Evolutionary conservation across 495 filamentous ascomycete genomes (phyloP).

Genomic region (Penicillium bialowiezense): DNA sequence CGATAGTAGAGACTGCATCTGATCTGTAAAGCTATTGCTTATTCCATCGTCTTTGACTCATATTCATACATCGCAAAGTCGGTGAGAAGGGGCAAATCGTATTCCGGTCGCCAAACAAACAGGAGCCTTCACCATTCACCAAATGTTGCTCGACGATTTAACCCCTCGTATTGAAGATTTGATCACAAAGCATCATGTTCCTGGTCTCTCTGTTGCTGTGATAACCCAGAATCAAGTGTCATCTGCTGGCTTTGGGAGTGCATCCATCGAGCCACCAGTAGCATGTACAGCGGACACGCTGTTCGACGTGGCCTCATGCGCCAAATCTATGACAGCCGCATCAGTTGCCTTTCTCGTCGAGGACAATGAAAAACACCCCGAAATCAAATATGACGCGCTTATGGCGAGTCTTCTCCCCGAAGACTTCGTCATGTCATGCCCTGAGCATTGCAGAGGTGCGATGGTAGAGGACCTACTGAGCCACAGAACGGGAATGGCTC

Average conservation of each 20-base stretch:
- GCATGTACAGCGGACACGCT: constrained; percentile 18
- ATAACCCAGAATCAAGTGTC: neutral
- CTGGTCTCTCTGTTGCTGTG: neutral
- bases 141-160: too few relatives aligned
- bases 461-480: constrained; percentile 29
- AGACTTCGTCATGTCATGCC: constrained; percentile 26
- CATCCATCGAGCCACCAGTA: neutral
- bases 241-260: neutral
- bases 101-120: too few relatives aligned
- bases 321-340: constrained; percentile 31
- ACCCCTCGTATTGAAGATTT: neutral
- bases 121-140: too few relatives aligned
- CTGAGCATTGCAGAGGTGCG: constrained; percentile 21
- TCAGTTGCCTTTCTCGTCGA: constrained; percentile 26
- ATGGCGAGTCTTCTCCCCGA: constrained; percentile 27
- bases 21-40: too few relatives aligned
- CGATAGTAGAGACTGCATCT: too few relatives aligned
- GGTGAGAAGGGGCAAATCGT: too few relatives aligned
- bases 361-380: constrained; percentile 18
- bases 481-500: constrained; percentile 24
- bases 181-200: neutral
- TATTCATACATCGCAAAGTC: too few relatives aligned
- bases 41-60: too few relatives aligned
- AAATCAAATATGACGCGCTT: constrained; percentile 21
- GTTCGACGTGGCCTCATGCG: constrained; percentile 20